Base-by-base conservation (phyloP, 2,329 filamentous ascomycete species). In the Helotiales sp. region DNA sequence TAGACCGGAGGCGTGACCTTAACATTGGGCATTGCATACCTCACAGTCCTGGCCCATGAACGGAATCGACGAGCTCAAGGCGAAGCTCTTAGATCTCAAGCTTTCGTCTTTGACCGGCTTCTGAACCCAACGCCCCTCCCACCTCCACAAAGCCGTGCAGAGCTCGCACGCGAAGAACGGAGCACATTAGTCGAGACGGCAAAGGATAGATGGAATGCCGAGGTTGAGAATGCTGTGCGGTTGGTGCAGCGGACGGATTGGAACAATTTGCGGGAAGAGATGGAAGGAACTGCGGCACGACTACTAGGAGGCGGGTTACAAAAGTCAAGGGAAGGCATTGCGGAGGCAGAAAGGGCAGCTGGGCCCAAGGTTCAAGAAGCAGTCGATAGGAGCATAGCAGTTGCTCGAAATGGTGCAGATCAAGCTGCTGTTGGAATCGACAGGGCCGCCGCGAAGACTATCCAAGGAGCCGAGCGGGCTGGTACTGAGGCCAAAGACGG, bases 121-220 rank as follows among this genome's bases (percentile, higher is more conserved):
- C 74, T 86, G 76, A 82, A 85, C 71, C 81, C 84, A 37, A 77
- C 81, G 66, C 81, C 80, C 24, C 79, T 81, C 10, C 80, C 80
- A 8, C 81, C 83, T 11, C 83, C 82, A 2, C 85, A 83, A 11
- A 83, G 83, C 10, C 81, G 85, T 52, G 80, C 83, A 50, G 84
- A 87, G 74, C 77, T 82, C 45, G 82, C 84, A 55, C 81, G 82
- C 43, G 79, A 85, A 61, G 82, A 86, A 72, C 82, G 85, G 69
- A 83, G 84, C 30, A 83, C 84, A 57, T 80, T 91, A 59, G 77
- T 88, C 63, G 91, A 93, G 76, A 82, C 87, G 40, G 84, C 89
- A 73, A 95, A 95, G 82, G 89, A 92, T 75, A 83, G 87, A 68
- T 95, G 92, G 92, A 95, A 96, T 78, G 79, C 85, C 60, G 91